Base-by-base conservation (phyloP, 75 land plant species). In the Ceratopteris richardii region DNA sequence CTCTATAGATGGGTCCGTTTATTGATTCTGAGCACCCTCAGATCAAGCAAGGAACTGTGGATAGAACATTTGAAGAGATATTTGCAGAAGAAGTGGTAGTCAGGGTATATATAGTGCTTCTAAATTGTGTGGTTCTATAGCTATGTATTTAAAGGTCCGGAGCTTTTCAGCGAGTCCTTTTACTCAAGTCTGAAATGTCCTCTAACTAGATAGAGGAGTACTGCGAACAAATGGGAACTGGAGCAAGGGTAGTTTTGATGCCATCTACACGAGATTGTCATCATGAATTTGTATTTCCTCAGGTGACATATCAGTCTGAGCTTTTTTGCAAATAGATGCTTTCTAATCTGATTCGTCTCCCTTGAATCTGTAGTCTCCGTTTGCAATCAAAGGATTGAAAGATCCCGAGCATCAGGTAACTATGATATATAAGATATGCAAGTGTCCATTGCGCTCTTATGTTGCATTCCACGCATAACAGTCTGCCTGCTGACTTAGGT, bases 251-350 rank as follows among this genome's bases (percentile, higher is more conserved):
- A 25, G 59, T 93, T 36, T 73, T 93, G 48, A 66, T 89, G 57
- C 99, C 99, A 62, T 89, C 99, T 58, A 67, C 54, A 57, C 80
- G 96, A 23, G 99, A 94, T 86, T 85, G 82, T 50, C 74, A 85
- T 56, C 99, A 94, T 77, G 91, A 94, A 64, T 77, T 73, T 65
- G 77, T 89, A 2, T 94, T 94, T 61, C 99, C 99, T 46, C 99
- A 94, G 96, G 99, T 89, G 41, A 42, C 4, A n/a, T 52, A 33
- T 57, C 9, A 3, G 11, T 54, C 25, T 5, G 4, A 17, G 24
- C 6, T 31, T 2, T 58, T 36, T 31, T 10, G 3, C n/a, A 7
- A 16, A 3, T 58, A 7, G 48, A 46, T 4, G 14, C 9, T 13
- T 21, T 12, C 25, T 2, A 26, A 10, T 61, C 29, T 43, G 12